Conservation (phyloP, 2,329 filamentous ascomycete genomes). For the Phialophora chinensis region DNA sequence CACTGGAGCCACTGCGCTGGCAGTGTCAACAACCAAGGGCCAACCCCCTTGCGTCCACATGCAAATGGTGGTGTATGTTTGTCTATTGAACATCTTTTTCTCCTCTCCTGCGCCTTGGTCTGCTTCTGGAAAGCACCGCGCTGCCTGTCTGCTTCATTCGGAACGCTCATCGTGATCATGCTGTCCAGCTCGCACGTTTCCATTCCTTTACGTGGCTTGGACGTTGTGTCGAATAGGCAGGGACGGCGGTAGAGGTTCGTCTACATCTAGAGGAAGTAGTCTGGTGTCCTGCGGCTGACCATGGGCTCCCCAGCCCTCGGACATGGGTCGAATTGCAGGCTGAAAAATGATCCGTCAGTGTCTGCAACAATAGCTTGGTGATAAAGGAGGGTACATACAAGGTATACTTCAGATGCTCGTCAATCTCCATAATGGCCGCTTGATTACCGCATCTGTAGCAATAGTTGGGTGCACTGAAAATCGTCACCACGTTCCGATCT, state of each 20-base stretch:
- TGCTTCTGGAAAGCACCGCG: neutral
- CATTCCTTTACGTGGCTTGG: neutral
- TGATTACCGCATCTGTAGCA: constrained; percentile 99
- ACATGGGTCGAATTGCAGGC: constrained; percentile 98
- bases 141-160: neutral
- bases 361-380: neutral
- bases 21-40: constrained; percentile 5
- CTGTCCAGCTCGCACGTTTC: neutral
- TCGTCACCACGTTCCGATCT: constrained; percentile 96
- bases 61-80: constrained; percentile 3
- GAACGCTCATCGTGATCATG: constrained; percentile 3
- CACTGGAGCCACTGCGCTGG: constrained; percentile 5
- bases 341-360: constrained; percentile 49
- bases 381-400: constrained; percentile 73
- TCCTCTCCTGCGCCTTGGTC: neutral
- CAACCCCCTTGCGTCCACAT: neutral
- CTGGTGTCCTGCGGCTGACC: constrained; percentile 95
- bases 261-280: constrained; percentile 84
- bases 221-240: neutral
- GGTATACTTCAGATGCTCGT: constrained; percentile 98
- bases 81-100: constrained; percentile 6
- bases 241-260: neutral
- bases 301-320: constrained; percentile 96
- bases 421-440: constrained; percentile 99
- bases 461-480: constrained; percentile 92